A percentile compares a stretch with the other conserved stretches of the same genome.
phyloP scores from a whole-genome alignment of 495 filamentous ascomycete species.

The Pyronema omphalodes region DNA sequence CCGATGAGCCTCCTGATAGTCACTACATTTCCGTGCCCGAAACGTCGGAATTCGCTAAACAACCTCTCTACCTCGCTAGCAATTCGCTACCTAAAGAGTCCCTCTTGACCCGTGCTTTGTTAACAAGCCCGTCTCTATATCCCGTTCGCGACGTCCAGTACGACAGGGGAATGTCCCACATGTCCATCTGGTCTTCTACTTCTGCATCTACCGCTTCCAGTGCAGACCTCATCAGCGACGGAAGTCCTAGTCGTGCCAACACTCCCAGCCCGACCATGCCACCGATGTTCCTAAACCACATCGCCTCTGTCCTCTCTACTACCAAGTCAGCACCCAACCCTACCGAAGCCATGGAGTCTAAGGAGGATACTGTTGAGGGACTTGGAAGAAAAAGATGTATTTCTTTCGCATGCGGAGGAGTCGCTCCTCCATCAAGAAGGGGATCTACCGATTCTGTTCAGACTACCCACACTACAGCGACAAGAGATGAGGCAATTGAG shows the following conservation, averaged over 20 bases:
- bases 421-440: neutral
- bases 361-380: slow-evolving; percentile 30
- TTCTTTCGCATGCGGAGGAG: slow-evolving; percentile 60
- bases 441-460: neutral
- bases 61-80: slow-evolving; percentile 5
- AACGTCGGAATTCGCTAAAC: slow-evolving; percentile 16
- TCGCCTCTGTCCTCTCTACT: slow-evolving; percentile 12
- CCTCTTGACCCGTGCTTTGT: slow-evolving; percentile 60
- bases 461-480: neutral
- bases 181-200: slow-evolving; percentile 52
- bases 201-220: slow-evolving; percentile 67
- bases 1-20: slow-evolving; percentile 21
- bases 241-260: slow-evolving; percentile 68
- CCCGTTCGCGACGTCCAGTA: slow-evolving; percentile 23
- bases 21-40: slow-evolving; percentile 2
- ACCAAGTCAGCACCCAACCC: slow-evolving; percentile 9
- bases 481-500: neutral
- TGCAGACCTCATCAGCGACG: slow-evolving; percentile 78
- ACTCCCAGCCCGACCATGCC: slow-evolving; percentile 68
- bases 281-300: slow-evolving; percentile 17
- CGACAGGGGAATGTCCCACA: slow-evolving; percentile 24
- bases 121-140: slow-evolving; percentile 39
- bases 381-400: slow-evolving; percentile 71
- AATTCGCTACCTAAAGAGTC: slow-evolving; percentile 33
- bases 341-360: slow-evolving; percentile 14